These are phyloP conservation scores for Leccinum aurantiacum DNA, from an alignment of 768 basidiomycete species.

Conservation along the genomic window DNA sequence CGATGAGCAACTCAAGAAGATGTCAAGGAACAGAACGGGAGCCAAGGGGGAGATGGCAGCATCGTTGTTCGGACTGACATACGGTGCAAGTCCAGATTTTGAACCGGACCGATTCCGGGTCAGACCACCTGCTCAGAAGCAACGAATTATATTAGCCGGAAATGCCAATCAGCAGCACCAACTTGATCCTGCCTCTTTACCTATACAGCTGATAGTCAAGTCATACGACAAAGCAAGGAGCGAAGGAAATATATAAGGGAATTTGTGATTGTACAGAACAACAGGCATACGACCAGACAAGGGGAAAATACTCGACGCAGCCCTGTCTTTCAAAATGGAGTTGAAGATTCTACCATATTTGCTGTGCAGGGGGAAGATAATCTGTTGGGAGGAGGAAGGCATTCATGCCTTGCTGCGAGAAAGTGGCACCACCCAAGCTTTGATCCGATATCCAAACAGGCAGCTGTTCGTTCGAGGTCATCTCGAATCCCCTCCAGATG, in stretches of 20 bases:
- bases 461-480: slow-evolving; percentile 68
- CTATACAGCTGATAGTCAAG: slow-evolving; percentile 1
- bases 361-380: slow-evolving; percentile 67
- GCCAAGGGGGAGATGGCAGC: neutral
- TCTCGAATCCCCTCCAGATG: slow-evolving; percentile 76
- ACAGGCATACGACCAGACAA: slow-evolving; percentile 21
- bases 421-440: slow-evolving; percentile 70
- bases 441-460: slow-evolving; percentile 89
- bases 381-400: slow-evolving; percentile 78
- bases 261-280: slow-evolving; percentile 26
- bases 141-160: neutral
- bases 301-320: slow-evolving; percentile 19
- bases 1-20: neutral
- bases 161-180: neutral
- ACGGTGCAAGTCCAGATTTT: slow-evolving; percentile 9
- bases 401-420: slow-evolving; percentile 81
- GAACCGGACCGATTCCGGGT: slow-evolving; percentile 15
- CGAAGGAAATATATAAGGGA: slow-evolving; percentile 17
- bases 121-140: slow-evolving; percentile 5
- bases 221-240: slow-evolving; percentile 12
- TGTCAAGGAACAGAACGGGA: neutral
- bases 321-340: neutral
- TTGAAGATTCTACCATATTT: slow-evolving; percentile 61
- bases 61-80: slow-evolving; percentile 1
- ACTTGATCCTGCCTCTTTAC: slow-evolving; percentile 6